A percentile compares a stretch with the other conserved stretches of the same genome.
phyloP scores from a whole-genome alignment of 148 eudicot genomes.

The Simmondsia chinensis region DNA sequence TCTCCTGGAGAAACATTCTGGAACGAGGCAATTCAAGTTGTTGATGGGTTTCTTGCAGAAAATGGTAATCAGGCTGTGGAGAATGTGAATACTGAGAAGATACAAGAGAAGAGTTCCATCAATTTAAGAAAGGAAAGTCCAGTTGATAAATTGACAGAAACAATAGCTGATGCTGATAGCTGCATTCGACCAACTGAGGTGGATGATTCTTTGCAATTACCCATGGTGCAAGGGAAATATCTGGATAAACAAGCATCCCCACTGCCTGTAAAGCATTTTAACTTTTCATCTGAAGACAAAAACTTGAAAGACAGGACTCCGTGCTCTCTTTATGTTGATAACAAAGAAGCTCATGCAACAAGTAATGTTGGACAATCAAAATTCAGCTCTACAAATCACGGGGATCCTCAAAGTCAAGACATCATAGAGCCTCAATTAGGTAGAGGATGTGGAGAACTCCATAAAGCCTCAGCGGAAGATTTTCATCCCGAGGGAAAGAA shows the following conservation, averaged over 20 bases:
- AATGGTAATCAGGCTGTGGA: constrained; percentile 20
- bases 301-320: constrained; percentile 17
- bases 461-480: constrained; percentile 14
- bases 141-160: constrained; percentile 10
- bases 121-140: constrained; percentile 17
- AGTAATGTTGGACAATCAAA: constrained; percentile 9
- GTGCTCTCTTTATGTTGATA: constrained; percentile 11
- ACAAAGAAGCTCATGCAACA: constrained; percentile 10
- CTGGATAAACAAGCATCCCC: constrained; percentile 59
- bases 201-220: constrained; percentile 21
- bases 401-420: constrained; percentile 6
- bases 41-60: constrained; percentile 55
- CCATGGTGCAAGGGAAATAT: constrained; percentile 21
- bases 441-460: constrained; percentile 7
- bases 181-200: constrained; percentile 17
- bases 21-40: constrained; percentile 89
- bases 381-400: constrained; percentile 17
- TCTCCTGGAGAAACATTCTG: constrained; percentile 97
- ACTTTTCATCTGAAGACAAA: constrained; percentile 61
- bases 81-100: constrained; percentile 14
- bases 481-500: constrained; percentile 10
- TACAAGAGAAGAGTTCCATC: constrained; percentile 13
- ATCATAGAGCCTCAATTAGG: too few species aligned
- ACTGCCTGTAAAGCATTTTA: constrained; percentile 84
- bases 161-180: constrained; percentile 15